phyloP scores from a whole-genome alignment of 129 eudicot species.

The sunflower (Helianthus annuus) region HanXRQr2.0-SUNRISE NC_035436.2:61208571-61209070 shows the following conservation, averaged over 20 bases:
- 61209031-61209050: too few species aligned
- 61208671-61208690: too few species aligned
- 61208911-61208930: too few species aligned
- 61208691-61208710: too few species aligned
- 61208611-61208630: constrained; percentile 34
- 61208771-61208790: constrained; percentile 7
- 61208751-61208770: constrained; percentile 25
- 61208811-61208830: constrained; percentile 46
- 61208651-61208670: constrained; percentile 8
- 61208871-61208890: constrained; percentile 65
- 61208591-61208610: constrained; percentile 39
- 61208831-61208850: constrained; percentile 72
- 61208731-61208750: neutral
- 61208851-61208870: constrained; percentile 63
- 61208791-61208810: constrained; percentile 30
- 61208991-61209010: too few species aligned
- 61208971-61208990: too few species aligned
- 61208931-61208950: too few species aligned
- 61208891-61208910: constrained; percentile 31
- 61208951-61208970: too few species aligned
- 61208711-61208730: too few species aligned
- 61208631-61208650: constrained; percentile 10
- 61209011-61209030: too few species aligned
- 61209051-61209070: too few species aligned
- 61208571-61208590: constrained; percentile 32